A percentile compares a stretch with the other conserved stretches of the same genome.
Conservation (phyloP, 805 yeast genomes). For the Brettanomyces custersianus region DNA sequence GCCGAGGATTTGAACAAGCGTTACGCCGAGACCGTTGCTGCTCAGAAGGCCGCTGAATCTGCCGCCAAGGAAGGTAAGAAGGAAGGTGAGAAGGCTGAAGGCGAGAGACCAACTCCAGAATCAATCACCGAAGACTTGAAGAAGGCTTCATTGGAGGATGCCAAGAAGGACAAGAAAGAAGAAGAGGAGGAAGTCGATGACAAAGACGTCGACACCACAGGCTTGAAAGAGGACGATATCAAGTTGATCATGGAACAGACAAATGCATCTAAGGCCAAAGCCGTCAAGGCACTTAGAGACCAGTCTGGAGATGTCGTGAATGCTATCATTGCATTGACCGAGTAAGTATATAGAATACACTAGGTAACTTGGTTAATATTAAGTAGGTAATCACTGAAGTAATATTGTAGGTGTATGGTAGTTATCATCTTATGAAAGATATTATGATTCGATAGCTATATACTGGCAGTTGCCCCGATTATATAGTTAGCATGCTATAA, state of each 20-base stretch:
- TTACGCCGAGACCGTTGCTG: constrained; percentile 76
- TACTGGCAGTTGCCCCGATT: no score
- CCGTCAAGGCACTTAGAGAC: constrained; percentile 80
- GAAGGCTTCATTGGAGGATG: constrained; percentile 42
- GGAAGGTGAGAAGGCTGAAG: constrained; percentile 11
- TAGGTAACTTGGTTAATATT: constrained; percentile 4
- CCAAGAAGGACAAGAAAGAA: constrained; percentile 27
- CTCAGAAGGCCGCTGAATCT: constrained; percentile 53
- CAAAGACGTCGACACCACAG: constrained; percentile 70
- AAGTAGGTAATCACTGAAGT: neutral
- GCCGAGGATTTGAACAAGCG: constrained; percentile 88
- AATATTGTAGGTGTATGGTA: no score
- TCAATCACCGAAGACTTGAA: constrained; percentile 77
- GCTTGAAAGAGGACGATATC: constrained; percentile 74
- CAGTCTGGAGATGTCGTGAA: constrained; percentile 93
- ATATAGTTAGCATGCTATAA: no score
- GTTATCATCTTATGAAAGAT: neutral
- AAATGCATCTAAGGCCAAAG: constrained; percentile 80
- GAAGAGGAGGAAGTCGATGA: constrained; percentile 27
- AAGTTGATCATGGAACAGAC: constrained; percentile 88
- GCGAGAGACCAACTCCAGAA: constrained; percentile 43
- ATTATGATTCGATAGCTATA: neutral
- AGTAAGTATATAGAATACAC: constrained; percentile 13
- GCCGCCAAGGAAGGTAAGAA: constrained; percentile 23
- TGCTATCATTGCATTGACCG: constrained; percentile 75